Evolutionary conservation across 805 yeast genomes (phyloP).

Genomic region (Wickerhamomyces ciferrii): DNA sequence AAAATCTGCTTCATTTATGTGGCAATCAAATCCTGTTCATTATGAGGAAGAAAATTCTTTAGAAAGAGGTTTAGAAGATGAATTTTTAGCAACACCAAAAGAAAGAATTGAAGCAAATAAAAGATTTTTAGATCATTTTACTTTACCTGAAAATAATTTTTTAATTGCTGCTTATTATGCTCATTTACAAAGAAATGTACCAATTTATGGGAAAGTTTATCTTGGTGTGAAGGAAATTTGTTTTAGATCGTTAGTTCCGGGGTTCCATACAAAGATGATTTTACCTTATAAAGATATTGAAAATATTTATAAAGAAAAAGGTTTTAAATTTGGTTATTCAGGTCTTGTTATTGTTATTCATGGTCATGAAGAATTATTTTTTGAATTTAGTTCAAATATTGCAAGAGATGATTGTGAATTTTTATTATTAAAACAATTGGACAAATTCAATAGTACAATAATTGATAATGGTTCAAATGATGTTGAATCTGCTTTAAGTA

Average conservation of each 20-base stretch:
- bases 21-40: conserved; percentile 61
- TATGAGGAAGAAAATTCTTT: conserved; percentile 38
- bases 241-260: conserved; percentile 75
- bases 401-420: conserved; percentile 71
- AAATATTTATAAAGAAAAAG: conserved; percentile 59
- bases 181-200: conserved; percentile 64
- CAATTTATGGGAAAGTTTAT: conserved; percentile 80
- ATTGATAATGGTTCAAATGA: conserved; percentile 3
- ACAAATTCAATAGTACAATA: conserved; percentile 25
- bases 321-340: conserved; percentile 62
- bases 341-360: conserved; percentile 66
- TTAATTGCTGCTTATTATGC: conserved; percentile 67
- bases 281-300: conserved; percentile 74
- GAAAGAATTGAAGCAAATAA: conserved; percentile 42
- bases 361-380: conserved; percentile 71
- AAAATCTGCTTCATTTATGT: conserved; percentile 33
- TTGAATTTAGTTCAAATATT: conserved; percentile 64
- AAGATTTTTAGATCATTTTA: conserved; percentile 63
- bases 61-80: conserved; percentile 40
- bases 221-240: conserved; percentile 67
- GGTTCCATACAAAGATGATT: conserved; percentile 74
- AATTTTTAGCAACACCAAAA: conserved; percentile 37
- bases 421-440: conserved; percentile 46
- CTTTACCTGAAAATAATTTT: conserved; percentile 44
- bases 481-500: conserved; percentile 11